A percentile compares a stretch with the other conserved stretches of the same genome.
Conservation (phyloP, 176 grass and related monocot species). For the Aegilops sharonensis region DNA sequence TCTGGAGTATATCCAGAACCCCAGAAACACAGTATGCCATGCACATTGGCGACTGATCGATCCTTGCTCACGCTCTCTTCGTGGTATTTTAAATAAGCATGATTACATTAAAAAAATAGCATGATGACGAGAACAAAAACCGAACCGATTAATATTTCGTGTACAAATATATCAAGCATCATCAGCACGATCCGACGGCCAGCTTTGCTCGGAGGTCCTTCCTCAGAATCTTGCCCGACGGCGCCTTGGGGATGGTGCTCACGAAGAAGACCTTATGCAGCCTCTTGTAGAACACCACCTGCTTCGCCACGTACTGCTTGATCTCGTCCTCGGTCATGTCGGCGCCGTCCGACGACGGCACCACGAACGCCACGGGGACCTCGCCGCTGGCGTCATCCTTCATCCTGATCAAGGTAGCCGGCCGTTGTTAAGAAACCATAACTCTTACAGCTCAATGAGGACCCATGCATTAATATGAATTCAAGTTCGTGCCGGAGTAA, state of each 20-base stretch:
- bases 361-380: conserved; percentile 77
- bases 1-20: neutral
- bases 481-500: neutral
- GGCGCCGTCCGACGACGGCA: conserved; percentile 17
- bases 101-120: neutral
- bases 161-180: neutral
- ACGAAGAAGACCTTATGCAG: conserved; percentile 70
- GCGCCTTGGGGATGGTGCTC: conserved; percentile 68
- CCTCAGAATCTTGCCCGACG: conserved; percentile 86
- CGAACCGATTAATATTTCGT: neutral
- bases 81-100: neutral
- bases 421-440: neutral
- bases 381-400: conserved; percentile 75
- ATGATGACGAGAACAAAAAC: neutral
- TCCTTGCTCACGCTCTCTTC: neutral
- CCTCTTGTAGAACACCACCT: conserved; percentile 95
- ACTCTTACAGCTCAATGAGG: neutral
- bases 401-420: conserved; percentile 34
- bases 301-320: conserved; percentile 73
- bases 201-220: conserved; percentile 80
- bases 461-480: neutral
- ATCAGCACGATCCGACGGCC: conserved; percentile 32
- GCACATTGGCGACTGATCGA: neutral
- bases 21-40: neutral
- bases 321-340: conserved; percentile 73